phyloP scores from a whole-genome alignment of 2,329 filamentous ascomycete species.

The Fusarium proliferatum region DNA sequence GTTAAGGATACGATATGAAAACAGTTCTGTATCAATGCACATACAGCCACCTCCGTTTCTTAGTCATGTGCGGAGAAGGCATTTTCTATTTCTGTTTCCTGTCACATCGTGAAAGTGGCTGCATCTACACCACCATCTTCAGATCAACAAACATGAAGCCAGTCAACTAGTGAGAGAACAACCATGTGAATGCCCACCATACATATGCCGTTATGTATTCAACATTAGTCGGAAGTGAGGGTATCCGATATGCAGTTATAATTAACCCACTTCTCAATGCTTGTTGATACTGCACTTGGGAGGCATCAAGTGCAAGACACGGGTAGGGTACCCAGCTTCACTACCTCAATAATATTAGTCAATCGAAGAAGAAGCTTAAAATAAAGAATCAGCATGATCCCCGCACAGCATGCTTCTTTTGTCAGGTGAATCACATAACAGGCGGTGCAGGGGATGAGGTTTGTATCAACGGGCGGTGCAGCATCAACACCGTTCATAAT shows the following conservation, averaged over 20 bases:
- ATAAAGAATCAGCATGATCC: neutral
- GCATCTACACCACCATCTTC: neutral
- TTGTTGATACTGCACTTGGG: neutral
- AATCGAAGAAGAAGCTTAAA: neutral
- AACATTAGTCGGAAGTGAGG: neutral
- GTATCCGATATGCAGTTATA: neutral
- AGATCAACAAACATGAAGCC: neutral
- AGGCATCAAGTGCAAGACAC: neutral
- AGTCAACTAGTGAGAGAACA: neutral
- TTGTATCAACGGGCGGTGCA: neutral
- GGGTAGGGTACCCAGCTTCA: slow-evolving; percentile 3
- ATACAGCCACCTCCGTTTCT: neutral
- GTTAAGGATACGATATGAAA: neutral
- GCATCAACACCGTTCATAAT: neutral
- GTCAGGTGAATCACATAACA: slow-evolving; percentile 1
- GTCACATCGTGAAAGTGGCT: slow-evolving; percentile 15
- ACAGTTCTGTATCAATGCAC: neutral
- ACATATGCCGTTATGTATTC: neutral
- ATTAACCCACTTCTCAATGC: neutral
- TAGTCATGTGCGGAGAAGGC: slow-evolving; percentile 1
- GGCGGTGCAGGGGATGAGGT: neutral
- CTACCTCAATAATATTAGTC: neutral
- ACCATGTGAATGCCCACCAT: neutral
- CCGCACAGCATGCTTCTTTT: slow-evolving; percentile 36
- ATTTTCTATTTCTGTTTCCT: slow-evolving; percentile 37